Evolutionary conservation across 495 filamentous ascomycete genomes (phyloP).

Genomic region (Podospora anserina): DNA sequence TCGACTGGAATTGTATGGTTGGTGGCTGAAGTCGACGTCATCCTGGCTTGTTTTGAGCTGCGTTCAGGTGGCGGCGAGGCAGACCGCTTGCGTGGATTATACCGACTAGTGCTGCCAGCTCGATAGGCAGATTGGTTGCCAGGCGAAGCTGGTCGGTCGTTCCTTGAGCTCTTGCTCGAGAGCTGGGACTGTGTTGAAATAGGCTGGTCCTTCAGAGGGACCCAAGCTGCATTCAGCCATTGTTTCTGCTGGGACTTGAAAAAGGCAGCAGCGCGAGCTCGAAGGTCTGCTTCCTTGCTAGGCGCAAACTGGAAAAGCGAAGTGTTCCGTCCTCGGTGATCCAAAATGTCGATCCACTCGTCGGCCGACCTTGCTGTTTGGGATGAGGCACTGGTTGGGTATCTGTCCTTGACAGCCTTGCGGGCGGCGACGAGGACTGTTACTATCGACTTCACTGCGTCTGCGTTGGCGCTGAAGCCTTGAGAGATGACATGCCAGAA

Average conservation of each 20-base stretch:
- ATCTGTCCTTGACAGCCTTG: slow-evolving; percentile 11
- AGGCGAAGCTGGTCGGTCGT: too few species aligned
- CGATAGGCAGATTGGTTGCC: too few species aligned
- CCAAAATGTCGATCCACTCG: slow-evolving; percentile 27
- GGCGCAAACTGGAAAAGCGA: background rate
- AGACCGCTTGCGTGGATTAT: background rate
- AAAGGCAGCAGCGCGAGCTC: slow-evolving; percentile 10
- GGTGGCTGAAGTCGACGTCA: background rate
- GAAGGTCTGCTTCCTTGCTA: background rate
- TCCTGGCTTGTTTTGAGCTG: background rate
- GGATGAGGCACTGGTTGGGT: slow-evolving; percentile 5
- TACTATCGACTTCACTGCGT: slow-evolving; percentile 8
- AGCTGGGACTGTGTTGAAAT: background rate
- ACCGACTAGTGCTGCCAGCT: background rate
- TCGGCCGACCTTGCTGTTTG: slow-evolving; percentile 26
- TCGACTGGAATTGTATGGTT: background rate
- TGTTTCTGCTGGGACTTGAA: slow-evolving; percentile 16
- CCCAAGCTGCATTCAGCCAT: slow-evolving; percentile 18
- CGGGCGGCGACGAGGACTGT: slow-evolving; percentile 22
- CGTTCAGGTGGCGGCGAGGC: background rate
- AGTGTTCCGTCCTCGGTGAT: background rate
- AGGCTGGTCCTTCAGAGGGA: slow-evolving; percentile 5
- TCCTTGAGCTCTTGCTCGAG: too few species aligned
- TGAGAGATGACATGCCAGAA: slow-evolving; percentile 23
- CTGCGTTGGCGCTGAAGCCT: slow-evolving; percentile 17